Evolutionary conservation across 768 basidiomycete genomes (phyloP), one percentile per base, ranked within the genome.

Genomic region (Chalciporus chontae): DNA sequence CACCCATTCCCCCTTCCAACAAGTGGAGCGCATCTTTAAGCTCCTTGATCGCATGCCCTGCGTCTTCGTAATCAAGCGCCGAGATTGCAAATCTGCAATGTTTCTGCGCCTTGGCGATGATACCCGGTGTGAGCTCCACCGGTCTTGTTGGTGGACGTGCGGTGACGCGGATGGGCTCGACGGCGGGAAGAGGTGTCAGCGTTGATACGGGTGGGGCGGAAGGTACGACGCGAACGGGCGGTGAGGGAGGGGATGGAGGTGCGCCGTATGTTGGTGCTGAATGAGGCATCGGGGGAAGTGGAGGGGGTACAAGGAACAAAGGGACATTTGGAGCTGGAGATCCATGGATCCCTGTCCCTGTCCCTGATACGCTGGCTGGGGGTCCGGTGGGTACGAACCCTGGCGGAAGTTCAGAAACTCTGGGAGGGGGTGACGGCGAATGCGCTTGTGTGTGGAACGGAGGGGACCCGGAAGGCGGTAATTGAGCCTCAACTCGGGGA

Each of bases 61-160:
- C 75, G 67, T 99, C 95, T 64, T 98, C 95, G 65, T 94, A 97
- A 63, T 97, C 93, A 47, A 99, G 73, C n/a, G 96, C 83, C 26
- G 90, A 92, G 50, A 97, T 90, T 7, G 95, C 95, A 71, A 87
- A 96, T 46, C 80, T 79, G 58, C 93, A 93, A 59, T 94, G 93
- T 64, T 90, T 96, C 75, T 99, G 94, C 13, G 81, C 82, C 54
- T 85, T 81, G 17, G 84, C 75, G 21, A 96, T 77, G 46, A 83
- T 63, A 45, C 72, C 72, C 4, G 87, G 82, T 1, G 87, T 81
- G 40, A 93, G 68, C 27, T 84, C 83, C 18, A 51, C 46, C 15
- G 63, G 44, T 18, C 56, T 48, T 45, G 55, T 46, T 11, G 61
- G 54, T 39, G 61, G 59, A 8, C 55, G 51, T 15, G 61, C 34